Percentiles rank a stretch among this genome's conserved stretches.
These are phyloP conservation scores for Tolypocladium pustulatum DNA, from an alignment of 2,329 filamentous ascomycete genomes.

Conservation along the genomic window DNA sequence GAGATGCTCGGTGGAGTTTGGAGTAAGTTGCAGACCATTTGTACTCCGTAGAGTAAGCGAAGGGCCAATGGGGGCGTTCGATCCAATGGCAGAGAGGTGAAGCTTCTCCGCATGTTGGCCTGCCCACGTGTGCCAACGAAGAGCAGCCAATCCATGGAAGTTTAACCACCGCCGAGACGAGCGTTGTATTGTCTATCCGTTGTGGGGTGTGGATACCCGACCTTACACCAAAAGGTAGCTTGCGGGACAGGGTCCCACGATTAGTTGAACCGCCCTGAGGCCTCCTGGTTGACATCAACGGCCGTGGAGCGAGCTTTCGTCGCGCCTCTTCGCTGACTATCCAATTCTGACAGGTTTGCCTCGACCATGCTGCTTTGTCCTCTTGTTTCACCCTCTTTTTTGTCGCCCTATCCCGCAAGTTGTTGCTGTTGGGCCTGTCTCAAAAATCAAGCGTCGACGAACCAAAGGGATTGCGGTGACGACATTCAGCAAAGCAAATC, in stretches of 20 bases:
- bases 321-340: background rate
- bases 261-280: no score
- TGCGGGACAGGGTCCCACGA: background rate
- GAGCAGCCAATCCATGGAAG: background rate
- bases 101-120: background rate
- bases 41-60: background rate
- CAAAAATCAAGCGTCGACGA: background rate
- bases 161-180: background rate
- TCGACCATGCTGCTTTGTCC: background rate
- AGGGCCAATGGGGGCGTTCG: background rate
- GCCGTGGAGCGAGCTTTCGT: background rate
- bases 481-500: background rate
- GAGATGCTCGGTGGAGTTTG: background rate
- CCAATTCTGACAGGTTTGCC: background rate
- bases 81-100: background rate
- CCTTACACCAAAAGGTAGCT: no score
- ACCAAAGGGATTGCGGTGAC: background rate
- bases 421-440: background rate
- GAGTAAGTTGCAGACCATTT: background rate
- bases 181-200: background rate
- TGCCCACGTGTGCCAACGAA: background rate
- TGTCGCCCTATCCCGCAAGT: no score
- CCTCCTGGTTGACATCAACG: background rate
- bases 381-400: background rate
- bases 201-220: background rate